Evolutionary conservation across 108 stramenopile genomes (phyloP).

Genomic region (Mayamaea pseudoterrestris): DNA sequence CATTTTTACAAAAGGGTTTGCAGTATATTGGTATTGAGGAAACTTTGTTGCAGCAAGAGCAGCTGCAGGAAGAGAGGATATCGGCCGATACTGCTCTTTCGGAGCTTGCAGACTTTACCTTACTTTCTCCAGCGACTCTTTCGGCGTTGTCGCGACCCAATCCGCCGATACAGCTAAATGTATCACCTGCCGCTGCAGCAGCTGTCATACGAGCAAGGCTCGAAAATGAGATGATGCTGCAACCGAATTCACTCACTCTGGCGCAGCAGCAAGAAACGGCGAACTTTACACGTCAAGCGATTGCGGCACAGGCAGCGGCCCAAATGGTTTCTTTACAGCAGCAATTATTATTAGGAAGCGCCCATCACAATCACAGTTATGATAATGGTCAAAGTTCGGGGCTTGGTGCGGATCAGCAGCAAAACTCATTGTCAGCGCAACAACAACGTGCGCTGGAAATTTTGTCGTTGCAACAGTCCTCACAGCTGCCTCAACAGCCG

Average conservation of each 20-base stretch:
- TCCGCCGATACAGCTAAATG: slow-evolving; percentile 71
- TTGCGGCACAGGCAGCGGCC: slow-evolving; percentile 8
- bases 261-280: slow-evolving; percentile 13
- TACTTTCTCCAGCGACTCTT: slow-evolving; percentile 58
- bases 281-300: slow-evolving; percentile 24
- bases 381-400: too few relatives aligned
- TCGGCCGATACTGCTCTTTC: slow-evolving; percentile 4
- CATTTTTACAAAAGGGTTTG: slow-evolving; percentile 82
- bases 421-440: too few relatives aligned
- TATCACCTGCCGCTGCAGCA: slow-evolving; percentile 68
- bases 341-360: too few relatives aligned
- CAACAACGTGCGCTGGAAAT: too few relatives aligned
- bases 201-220: slow-evolving; percentile 60
- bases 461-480: too few relatives aligned
- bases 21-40: slow-evolving; percentile 87
- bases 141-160: slow-evolving; percentile 52
- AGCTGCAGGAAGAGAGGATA: too few relatives aligned
- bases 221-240: slow-evolving; percentile 52
- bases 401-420: too few relatives aligned
- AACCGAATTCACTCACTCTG: too few relatives aligned
- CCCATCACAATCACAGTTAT: too few relatives aligned
- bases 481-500: too few relatives aligned
- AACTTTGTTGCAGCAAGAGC: slow-evolving; percentile 22
- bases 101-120: slow-evolving; percentile 32
- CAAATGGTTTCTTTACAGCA: slow-evolving; percentile 9